Percentiles rank a stretch among this genome's conserved stretches.
phyloP scores from a whole-genome alignment of 352 stramenopile species.

The Vaucheria bursata region DNA sequence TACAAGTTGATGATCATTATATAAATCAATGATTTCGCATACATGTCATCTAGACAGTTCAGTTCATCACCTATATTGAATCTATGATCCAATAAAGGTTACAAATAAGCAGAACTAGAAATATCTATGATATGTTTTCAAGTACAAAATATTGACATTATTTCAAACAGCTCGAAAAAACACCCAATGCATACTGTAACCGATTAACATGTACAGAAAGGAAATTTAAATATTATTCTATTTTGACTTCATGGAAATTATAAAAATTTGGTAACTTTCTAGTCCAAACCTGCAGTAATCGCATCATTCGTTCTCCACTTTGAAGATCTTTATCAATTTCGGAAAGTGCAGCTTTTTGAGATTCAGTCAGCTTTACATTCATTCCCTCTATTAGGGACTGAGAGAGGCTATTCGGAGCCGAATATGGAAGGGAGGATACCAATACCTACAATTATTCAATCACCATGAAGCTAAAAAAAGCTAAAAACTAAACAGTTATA shows the following conservation, averaged over 20 bases:
- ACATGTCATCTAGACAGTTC: too few relatives aligned
- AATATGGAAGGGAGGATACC: neutral
- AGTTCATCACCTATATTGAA: too few relatives aligned
- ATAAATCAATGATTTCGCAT: too few relatives aligned
- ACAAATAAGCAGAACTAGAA: too few relatives aligned
- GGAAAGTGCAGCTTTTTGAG: constrained; percentile 29
- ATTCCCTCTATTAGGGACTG: constrained; percentile 16
- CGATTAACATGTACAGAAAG: too few relatives aligned
- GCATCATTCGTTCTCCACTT: constrained; percentile 10
- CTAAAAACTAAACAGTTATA: neutral
- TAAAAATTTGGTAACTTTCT: constrained; percentile 1
- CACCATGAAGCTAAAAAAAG: neutral
- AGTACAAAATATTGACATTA: too few relatives aligned
- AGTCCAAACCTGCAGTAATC: constrained; percentile 4
- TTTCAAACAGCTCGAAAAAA: too few relatives aligned
- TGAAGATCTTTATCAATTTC: constrained; percentile 39
- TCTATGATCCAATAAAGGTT: too few relatives aligned
- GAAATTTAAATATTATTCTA: neutral
- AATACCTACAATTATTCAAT: neutral
- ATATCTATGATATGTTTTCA: too few relatives aligned
- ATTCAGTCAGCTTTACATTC: constrained; percentile 35
- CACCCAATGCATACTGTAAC: too few relatives aligned
- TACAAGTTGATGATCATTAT: too few relatives aligned
- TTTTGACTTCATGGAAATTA: neutral
- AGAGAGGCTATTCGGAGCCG: constrained; percentile 7